phyloP scores from a whole-genome alignment of 805 yeast species.

The Starmerella bombi region DNA sequence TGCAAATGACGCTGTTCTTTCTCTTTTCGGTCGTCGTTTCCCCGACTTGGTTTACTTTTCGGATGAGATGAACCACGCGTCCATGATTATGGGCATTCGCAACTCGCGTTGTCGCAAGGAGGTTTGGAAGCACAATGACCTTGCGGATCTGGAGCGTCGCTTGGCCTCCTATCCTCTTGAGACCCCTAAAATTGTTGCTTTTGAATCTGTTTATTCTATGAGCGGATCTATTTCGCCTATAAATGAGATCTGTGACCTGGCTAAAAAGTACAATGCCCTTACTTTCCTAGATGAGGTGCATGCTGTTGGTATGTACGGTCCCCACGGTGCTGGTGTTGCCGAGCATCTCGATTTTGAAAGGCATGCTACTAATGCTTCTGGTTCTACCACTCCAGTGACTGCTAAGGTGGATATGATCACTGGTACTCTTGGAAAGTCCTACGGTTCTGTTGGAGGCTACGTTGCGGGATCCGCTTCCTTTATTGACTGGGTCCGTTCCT shows the following conservation, averaged over 20 bases:
- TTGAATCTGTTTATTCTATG: constrained; percentile 96
- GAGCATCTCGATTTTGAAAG: constrained; percentile 86
- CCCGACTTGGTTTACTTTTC: constrained; percentile 83
- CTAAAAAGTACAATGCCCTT: constrained; percentile 93
- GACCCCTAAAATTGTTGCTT: constrained; percentile 91
- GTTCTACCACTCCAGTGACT: constrained; percentile 38
- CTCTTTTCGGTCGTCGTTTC: constrained; percentile 80
- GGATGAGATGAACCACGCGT: constrained; percentile 90
- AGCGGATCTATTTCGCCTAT: constrained; percentile 96
- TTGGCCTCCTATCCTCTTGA: constrained; percentile 69
- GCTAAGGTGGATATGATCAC: constrained; percentile 91
- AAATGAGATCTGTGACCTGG: constrained; percentile 81
- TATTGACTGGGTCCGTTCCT: constrained; percentile 92
- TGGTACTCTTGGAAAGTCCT: constrained; percentile 92
- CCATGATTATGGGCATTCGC: constrained; percentile 91
- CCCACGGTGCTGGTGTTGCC: constrained; percentile 99
- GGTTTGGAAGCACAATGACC: constrained; percentile 81
- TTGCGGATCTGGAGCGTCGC: constrained; percentile 66
- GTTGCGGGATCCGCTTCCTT: constrained; percentile 75
- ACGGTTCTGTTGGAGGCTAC: constrained; percentile 98
- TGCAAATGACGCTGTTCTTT: constrained; percentile 89
- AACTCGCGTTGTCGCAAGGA: constrained; percentile 83
- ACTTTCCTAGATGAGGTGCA: constrained; percentile 97
- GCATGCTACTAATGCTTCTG: constrained; percentile 52
- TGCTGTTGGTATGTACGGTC: constrained; percentile 98